Evolutionary conservation across 1,284 basidiomycete species (phyloP).

Genomic region (Naganishia sp.): DNA sequence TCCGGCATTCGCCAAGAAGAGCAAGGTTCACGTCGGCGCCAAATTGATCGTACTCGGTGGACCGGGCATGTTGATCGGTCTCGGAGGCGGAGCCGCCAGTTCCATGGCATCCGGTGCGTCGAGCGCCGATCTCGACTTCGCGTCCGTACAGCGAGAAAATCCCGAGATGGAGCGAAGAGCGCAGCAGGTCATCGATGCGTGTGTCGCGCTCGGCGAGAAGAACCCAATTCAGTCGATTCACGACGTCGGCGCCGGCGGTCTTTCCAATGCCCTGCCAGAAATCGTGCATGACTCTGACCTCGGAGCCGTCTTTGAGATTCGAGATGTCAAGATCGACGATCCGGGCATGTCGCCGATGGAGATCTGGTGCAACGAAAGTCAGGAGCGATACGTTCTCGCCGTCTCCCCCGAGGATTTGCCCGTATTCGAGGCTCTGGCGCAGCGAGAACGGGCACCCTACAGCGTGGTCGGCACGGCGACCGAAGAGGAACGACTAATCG

Average conservation of each 20-base stretch:
- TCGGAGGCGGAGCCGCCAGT: constrained; percentile 94
- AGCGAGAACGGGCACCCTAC: constrained; percentile 83
- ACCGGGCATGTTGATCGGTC: constrained; percentile 92
- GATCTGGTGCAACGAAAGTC: constrained; percentile 99
- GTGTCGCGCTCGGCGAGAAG: constrained; percentile 64
- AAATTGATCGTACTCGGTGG: constrained; percentile 95
- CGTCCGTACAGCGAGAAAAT: constrained; percentile 95
- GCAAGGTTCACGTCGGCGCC: constrained; percentile 71
- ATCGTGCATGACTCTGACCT: constrained; percentile 91
- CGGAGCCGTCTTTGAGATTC: constrained; percentile 91
- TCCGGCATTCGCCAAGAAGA: constrained; percentile 75
- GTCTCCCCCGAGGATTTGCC: constrained; percentile 63
- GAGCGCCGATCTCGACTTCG: constrained; percentile 92
- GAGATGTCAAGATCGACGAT: constrained; percentile 90
- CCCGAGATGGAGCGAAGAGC: constrained; percentile 97
- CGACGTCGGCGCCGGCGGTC: constrained; percentile 95
- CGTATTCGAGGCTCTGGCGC: constrained; percentile 74
- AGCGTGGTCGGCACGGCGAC: constrained; percentile 88
- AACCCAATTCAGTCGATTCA: constrained; percentile 96
- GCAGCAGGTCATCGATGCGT: constrained; percentile 96
- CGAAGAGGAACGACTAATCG: constrained; percentile 74
- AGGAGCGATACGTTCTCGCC: constrained; percentile 96
- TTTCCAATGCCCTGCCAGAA: constrained; percentile 96
- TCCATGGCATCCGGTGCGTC: constrained; percentile 86
- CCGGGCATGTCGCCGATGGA: constrained; percentile 97